Conservation (phyloP, 495 filamentous ascomycete genomes). For the Endocarpon pusillum region DNA sequence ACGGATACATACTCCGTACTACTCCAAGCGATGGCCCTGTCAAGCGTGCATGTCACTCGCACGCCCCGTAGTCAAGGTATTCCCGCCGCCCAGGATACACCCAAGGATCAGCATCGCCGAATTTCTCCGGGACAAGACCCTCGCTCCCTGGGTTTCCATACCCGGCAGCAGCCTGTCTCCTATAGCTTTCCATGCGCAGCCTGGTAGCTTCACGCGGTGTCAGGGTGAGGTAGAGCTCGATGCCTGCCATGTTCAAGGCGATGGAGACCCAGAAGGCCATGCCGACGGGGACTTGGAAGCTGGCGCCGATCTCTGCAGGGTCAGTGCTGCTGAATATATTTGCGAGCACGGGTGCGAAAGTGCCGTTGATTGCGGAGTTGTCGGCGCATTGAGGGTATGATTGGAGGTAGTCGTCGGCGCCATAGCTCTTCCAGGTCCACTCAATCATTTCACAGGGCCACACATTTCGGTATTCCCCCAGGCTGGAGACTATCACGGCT, state of each 20-base stretch:
- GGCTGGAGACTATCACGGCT: constrained; percentile 16
- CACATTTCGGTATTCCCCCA: constrained; percentile 17
- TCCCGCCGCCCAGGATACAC: no score
- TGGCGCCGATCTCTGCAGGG: constrained; percentile 17
- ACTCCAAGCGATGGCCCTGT: no score
- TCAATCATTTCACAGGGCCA: constrained; percentile 26
- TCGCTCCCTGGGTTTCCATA: constrained; percentile 27
- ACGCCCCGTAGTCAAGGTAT: no score
- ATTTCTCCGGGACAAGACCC: constrained; percentile 26
- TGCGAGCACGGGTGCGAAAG: constrained; percentile 17
- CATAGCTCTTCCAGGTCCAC: constrained; percentile 13
- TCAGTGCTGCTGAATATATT: constrained; percentile 13
- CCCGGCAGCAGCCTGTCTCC: constrained; percentile 32
- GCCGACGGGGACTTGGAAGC: constrained; percentile 24
- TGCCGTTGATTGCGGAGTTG: constrained; percentile 11
- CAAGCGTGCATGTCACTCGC: no score
- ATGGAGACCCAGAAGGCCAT: constrained; percentile 27
- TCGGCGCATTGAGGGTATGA: constrained; percentile 24
- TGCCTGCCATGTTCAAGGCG: constrained; percentile 23
- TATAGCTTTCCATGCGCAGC: constrained; percentile 29
- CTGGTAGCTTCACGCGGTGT: constrained; percentile 32
- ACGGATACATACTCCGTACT: no score
- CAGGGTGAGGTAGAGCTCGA: constrained; percentile 33
- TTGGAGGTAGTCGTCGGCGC: constrained; percentile 8
- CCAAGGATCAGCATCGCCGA: constrained; percentile 25